Conservation (phyloP, 345 rosid species). For the Camelina hispida region DNA sequence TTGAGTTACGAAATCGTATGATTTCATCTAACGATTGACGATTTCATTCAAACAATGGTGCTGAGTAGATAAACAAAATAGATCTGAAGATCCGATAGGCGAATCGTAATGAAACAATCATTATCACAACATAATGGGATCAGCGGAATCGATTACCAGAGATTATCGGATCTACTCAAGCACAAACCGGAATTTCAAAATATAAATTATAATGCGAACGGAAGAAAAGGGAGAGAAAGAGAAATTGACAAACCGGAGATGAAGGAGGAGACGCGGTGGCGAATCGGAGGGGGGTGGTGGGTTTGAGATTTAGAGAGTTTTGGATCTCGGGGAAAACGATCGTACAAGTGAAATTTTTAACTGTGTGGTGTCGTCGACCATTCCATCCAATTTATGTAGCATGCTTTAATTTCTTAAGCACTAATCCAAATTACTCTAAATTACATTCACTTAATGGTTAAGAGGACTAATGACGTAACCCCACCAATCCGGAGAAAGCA, state of each 20-base stretch:
- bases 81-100: conserved; percentile 25
- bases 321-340: conserved; percentile 31
- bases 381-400: conserved; percentile 26
- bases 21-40: conserved; percentile 5
- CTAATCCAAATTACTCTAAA: background rate
- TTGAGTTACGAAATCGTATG: background rate
- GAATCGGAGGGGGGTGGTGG: background rate
- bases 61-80: background rate
- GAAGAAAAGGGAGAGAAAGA: background rate
- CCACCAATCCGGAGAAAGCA: background rate
- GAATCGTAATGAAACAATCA: background rate
- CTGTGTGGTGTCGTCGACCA: background rate
- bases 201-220: background rate
- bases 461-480: background rate
- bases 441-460: background rate
- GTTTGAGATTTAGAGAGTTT: conserved; percentile 22
- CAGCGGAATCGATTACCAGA: conserved; percentile 5
- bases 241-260: conserved; percentile 1
- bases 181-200: background rate
- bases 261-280: conserved; percentile 5
- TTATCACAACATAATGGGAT: background rate
- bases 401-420: background rate
- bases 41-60: conserved; percentile 9
- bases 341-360: conserved; percentile 21
- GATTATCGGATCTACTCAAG: conserved; percentile 36